Evolutionary conservation across 495 filamentous ascomycete genomes (phyloP), one percentile per base, ranked within the genome.

Genomic region (Podospora didyma): DNA sequence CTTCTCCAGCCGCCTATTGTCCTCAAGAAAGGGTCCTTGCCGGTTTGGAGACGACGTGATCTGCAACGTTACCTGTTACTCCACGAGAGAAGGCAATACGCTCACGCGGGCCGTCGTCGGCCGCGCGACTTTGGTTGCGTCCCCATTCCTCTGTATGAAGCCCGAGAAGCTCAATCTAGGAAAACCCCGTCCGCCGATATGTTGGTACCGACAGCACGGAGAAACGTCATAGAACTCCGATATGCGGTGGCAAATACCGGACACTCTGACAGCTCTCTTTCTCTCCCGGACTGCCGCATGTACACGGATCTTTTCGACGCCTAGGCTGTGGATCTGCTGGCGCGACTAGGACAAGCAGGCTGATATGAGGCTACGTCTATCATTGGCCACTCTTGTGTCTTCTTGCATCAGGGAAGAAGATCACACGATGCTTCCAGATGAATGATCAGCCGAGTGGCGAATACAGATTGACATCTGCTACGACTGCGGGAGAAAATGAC

Each of bases 11-110:
- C 58, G 55, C 46, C 56, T 60, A 53, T 56, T 45, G 44, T 39
- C 41, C 49, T 53, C 45, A n/a, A 2, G 9, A 37, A 60, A 63
- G 56, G 58, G 60, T 58, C 54, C 56, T 59, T 68, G 51, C 58
- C 58, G 60, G 55, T 42, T 52, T 54, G 53, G 51, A 59, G 41
- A 37, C 10, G 37, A 34, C 31, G 26, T 31, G 53, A 64, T 65
- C 54, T 68, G 60, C 62, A 68, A 65, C 62, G 60, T 65, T 65
- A 62, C 65, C 26, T 61, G 52, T 56, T 58, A 31, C 63, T 47
- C 28, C 12, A 22, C 22, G 20, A 47, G 11, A 47, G 11, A 22
- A 22, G 11, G 17, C 45, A 21, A 47, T 26, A 12, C 20, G 22
- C 45, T 21, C 45, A 22, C 45, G 22, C n/a, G n/a, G 12, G 12